These are phyloP conservation scores for Musa itinerans DNA, from an alignment of 176 grass and related monocot genomes.

Conservation along the genomic window DNA sequence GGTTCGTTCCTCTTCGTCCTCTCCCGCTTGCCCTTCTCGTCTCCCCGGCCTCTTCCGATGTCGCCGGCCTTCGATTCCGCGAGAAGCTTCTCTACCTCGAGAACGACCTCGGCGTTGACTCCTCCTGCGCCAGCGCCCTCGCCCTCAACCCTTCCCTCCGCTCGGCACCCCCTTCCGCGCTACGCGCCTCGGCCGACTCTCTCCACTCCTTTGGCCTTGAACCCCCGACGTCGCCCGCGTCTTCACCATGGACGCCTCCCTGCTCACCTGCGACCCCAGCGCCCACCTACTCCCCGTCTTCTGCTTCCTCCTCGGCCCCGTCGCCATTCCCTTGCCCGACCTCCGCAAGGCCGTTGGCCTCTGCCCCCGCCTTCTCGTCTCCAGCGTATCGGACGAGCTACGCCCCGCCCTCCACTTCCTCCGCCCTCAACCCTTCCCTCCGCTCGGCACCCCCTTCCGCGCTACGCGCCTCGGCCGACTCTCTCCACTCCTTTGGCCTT, in stretches of 20 bases:
- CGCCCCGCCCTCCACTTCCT: conserved; percentile 15
- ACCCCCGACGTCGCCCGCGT: conserved; percentile 10
- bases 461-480: neutral
- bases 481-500: conserved; percentile 13
- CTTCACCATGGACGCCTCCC: conserved; percentile 14
- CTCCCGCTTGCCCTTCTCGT: neutral
- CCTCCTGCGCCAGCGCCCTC: neutral
- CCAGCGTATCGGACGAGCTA: conserved; percentile 8
- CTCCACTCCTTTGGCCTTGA: conserved; percentile 11
- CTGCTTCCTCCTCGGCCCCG: conserved; percentile 20
- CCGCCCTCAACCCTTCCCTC: conserved; percentile 18
- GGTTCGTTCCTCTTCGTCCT: neutral
- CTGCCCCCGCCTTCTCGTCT: conserved; percentile 20
- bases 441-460: conserved; percentile 11
- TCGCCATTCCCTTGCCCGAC: conserved; percentile 12
- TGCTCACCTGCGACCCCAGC: conserved; percentile 18
- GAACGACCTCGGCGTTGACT: conserved; percentile 13
- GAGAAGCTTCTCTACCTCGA: conserved; percentile 25
- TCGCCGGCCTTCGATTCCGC: conserved; percentile 18
- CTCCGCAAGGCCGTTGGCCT: conserved; percentile 18
- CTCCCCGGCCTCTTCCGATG: neutral
- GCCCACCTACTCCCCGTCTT: neutral
- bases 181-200: neutral
- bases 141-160: conserved; percentile 18
- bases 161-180: conserved; percentile 2